phyloP scores from a whole-genome alignment of 257 asterid species.

The Phtheirospermum japonicum region DNA sequence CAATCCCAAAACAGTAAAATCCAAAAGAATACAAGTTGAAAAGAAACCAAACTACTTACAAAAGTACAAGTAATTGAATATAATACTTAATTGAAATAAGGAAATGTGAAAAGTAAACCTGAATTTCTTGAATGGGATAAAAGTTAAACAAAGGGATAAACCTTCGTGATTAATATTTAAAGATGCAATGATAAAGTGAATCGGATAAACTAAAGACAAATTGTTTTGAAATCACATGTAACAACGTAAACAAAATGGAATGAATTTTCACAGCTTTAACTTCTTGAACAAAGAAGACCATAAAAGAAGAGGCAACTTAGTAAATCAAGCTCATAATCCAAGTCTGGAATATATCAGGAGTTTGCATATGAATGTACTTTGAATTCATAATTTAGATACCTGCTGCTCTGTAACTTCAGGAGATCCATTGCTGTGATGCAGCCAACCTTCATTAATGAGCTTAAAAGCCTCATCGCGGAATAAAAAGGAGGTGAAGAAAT shows the following conservation, averaged over 20 bases:
- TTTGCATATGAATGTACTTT: slow-evolving; percentile 12
- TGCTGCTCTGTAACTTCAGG: slow-evolving; percentile 55
- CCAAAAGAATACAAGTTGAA: slow-evolving; percentile 3
- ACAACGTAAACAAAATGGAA: neutral
- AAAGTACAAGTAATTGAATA: slow-evolving; percentile 11
- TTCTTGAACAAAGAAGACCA: neutral
- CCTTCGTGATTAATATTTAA: neutral
- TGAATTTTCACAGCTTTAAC: neutral
- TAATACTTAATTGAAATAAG: neutral
- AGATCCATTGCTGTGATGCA: slow-evolving; percentile 43
- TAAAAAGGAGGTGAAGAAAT: slow-evolving; percentile 86
- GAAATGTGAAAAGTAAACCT: neutral
- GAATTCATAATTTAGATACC: slow-evolving; percentile 36
- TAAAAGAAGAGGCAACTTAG: slow-evolving; percentile 23
- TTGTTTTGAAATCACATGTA: neutral
- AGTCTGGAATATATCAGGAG: slow-evolving; percentile 22
- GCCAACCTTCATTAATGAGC: slow-evolving; percentile 90
- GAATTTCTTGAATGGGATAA: neutral
- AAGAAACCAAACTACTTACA: neutral
- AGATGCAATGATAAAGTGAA: slow-evolving; percentile 8
- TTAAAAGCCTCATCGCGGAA: slow-evolving; percentile 99
- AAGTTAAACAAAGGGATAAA: slow-evolving; percentile 6
- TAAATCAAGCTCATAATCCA: slow-evolving; percentile 24
- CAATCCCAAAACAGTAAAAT: neutral
- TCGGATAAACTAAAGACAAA: neutral